phyloP scores from a whole-genome alignment of 371 early-diverging fungal genomes.

The Chytridium lagenaria region DNA sequence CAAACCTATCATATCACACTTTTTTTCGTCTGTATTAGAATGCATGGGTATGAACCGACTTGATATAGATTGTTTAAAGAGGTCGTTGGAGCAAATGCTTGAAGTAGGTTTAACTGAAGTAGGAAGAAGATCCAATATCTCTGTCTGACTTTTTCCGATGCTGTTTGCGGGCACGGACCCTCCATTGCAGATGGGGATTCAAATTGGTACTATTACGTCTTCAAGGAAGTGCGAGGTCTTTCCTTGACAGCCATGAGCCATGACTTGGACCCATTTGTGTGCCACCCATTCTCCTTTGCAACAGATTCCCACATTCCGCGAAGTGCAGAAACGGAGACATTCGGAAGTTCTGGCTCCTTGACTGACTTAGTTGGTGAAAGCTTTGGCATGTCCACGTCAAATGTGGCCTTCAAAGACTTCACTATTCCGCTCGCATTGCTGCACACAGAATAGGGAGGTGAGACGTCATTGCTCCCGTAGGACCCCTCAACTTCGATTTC shows the following conservation, averaged over 20 bases:
- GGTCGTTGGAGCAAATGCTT: not conserved
- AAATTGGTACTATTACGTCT: not conserved
- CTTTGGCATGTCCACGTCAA: no score
- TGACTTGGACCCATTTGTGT: not conserved
- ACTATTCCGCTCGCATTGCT: no score
- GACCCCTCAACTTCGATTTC: no score
- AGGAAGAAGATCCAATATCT: not conserved
- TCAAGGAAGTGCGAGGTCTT: not conserved
- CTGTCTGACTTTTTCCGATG: not conserved
- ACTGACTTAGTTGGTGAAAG: no score
- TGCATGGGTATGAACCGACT: not conserved
- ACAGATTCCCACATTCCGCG: conserved; percentile 10
- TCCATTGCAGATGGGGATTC: no score
- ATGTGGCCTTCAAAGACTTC: no score
- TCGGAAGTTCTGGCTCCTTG: not conserved
- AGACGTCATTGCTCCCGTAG: no score
- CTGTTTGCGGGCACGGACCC: not conserved
- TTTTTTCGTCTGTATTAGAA: not conserved
- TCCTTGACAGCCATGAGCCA: conserved; percentile 12
- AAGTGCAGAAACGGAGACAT: not conserved
- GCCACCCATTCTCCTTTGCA: conserved; percentile 18
- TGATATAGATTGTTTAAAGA: not conserved
- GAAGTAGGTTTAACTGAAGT: not conserved
- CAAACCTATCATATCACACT: conserved; percentile 19
- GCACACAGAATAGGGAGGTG: no score